phyloP scores from a whole-genome alignment of 345 rosid species.

The Abelmoschus esculentus region DNA sequence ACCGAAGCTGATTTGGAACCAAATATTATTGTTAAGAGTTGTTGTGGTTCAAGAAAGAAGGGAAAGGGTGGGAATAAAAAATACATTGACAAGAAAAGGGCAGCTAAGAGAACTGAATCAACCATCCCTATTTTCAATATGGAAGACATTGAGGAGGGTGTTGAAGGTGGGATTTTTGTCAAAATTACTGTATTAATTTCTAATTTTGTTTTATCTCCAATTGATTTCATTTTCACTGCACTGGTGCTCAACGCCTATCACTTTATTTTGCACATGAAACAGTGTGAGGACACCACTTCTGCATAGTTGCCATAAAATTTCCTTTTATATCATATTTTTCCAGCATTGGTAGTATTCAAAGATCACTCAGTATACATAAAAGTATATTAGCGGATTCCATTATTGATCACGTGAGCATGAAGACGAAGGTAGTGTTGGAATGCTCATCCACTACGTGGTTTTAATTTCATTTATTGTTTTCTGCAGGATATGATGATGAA shows the following conservation, averaged over 20 bases:
- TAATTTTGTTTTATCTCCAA: not conserved
- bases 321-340: not conserved
- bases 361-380: not conserved
- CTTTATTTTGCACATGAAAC: not conserved
- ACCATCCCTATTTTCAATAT: conserved; percentile 90
- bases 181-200: not conserved
- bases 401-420: conserved; percentile 3
- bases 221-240: not conserved
- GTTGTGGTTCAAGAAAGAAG: conserved; percentile 95
- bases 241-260: no score
- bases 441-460: not conserved
- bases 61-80: conserved; percentile 63
- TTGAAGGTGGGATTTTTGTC: conserved; percentile 63
- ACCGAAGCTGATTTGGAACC: conserved; percentile 94
- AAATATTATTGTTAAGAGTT: conserved; percentile 87
- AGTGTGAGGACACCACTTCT: not conserved
- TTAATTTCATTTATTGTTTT: conserved; percentile 14
- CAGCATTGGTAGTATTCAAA: not conserved
- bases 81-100: conserved; percentile 69
- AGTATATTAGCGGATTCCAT: not conserved
- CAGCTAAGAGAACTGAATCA: conserved; percentile 86
- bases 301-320: not conserved
- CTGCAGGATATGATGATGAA: conserved; percentile 96
- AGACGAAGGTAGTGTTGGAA: not conserved
- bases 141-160: conserved; percentile 98